A percentile compares a stretch with the other conserved stretches of the same genome.
These are phyloP conservation scores for Garcia nutans DNA, from an alignment of 345 rosid species.

Conservation along the genomic window DNA sequence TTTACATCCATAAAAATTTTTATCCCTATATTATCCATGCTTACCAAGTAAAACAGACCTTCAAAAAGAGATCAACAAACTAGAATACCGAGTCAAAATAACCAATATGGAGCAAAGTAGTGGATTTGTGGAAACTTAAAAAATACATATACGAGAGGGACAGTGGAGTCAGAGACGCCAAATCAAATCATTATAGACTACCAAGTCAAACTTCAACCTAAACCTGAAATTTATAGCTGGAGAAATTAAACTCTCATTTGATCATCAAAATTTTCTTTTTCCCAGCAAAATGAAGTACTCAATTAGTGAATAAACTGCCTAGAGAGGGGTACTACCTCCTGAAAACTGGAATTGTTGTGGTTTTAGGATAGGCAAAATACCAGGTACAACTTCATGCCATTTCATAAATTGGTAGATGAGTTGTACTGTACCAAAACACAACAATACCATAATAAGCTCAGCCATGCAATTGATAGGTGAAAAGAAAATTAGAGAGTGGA, in stretches of 20 bases:
- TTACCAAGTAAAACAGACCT: not conserved
- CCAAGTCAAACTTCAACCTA: not conserved
- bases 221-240: not conserved
- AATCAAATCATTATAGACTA: not conserved
- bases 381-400: slow-evolving; percentile 4
- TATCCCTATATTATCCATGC: not conserved
- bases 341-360: not conserved
- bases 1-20: not conserved
- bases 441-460: not conserved
- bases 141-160: not conserved
- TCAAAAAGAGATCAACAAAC: not conserved
- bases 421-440: slow-evolving; percentile 12
- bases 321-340: slow-evolving; percentile 9
- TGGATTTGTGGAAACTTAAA: not conserved
- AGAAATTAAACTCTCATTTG: not conserved
- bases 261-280: not conserved
- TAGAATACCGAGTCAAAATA: not conserved
- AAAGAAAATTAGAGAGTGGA: not conserved
- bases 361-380: not conserved
- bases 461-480: slow-evolving; percentile 1
- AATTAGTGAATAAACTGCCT: slow-evolving; percentile 1
- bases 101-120: not conserved
- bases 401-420: not conserved
- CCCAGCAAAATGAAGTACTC: not conserved
- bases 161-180: not conserved